These are phyloP conservation scores for Colletotrichum tropicicola DNA, from an alignment of 2,329 filamentous ascomycete species.

Conservation along the genomic window DNA sequence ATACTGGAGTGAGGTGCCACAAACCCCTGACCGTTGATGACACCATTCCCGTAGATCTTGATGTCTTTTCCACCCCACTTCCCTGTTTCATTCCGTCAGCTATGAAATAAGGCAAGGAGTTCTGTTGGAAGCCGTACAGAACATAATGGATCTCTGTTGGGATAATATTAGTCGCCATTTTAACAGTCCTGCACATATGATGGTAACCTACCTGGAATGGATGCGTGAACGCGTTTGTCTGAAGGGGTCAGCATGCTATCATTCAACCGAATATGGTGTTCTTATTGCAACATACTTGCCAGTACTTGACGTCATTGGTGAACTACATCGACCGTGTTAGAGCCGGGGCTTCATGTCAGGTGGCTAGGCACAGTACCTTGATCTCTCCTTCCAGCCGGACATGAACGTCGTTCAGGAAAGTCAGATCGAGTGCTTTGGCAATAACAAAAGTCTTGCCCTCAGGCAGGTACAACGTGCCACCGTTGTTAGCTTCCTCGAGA, in stretches of 20 bases:
- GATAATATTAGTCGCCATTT: neutral
- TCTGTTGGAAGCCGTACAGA: conserved; percentile 36
- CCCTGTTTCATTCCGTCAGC: conserved; percentile 45
- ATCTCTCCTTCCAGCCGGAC: conserved; percentile 68
- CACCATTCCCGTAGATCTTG: conserved; percentile 65
- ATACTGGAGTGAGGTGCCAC: neutral
- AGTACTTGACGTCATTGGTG: conserved; percentile 53
- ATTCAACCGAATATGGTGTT: neutral
- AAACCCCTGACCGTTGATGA: conserved; percentile 63
- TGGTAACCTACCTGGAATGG: conserved; percentile 43
- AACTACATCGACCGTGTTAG: conserved; percentile 37
- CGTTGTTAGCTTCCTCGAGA: conserved; percentile 65
- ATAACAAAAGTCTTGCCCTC: conserved; percentile 65
- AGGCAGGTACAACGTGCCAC: conserved; percentile 64
- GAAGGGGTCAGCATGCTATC: neutral
- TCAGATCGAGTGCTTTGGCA: conserved; percentile 67
- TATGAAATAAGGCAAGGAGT: neutral
- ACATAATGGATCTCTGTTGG: conserved; percentile 62
- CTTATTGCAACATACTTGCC: conserved; percentile 37
- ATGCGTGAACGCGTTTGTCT: conserved; percentile 49
- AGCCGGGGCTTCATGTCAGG: neutral
- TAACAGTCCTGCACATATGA: neutral
- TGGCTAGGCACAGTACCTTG: neutral
- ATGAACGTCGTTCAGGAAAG: conserved; percentile 65
- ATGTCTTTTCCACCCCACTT: conserved; percentile 71